These are phyloP conservation scores for Neopestalotiopsis sp. DNA, from an alignment of 2,329 filamentous ascomycete genomes.

Conservation along the genomic window DNA sequence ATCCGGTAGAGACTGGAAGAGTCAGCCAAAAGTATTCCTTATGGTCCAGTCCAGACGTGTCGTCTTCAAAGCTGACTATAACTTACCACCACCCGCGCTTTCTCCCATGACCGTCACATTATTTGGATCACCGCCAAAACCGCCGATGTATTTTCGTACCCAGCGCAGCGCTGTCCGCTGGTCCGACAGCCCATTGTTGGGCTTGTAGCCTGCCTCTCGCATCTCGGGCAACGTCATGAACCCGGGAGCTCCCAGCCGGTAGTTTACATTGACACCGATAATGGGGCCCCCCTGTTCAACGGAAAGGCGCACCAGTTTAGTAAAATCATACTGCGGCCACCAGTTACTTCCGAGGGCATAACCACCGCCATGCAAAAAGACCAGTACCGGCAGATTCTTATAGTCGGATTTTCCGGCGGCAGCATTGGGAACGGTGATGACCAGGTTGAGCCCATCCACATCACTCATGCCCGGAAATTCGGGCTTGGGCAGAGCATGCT, in stretches of 20 bases:
- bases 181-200: neutral
- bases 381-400: neutral
- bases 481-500: neutral
- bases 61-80: neutral
- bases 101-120: constrained; percentile 8
- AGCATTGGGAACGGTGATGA: neutral
- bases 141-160: neutral
- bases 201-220: neutral
- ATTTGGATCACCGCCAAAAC: neutral
- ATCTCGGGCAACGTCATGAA: neutral
- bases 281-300: neutral
- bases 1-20: neutral
- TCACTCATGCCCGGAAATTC: neutral
- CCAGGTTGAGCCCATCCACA: neutral
- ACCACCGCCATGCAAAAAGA: constrained; percentile 9
- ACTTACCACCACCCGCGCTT: constrained; percentile 9
- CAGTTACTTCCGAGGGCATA: neutral
- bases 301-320: neutral
- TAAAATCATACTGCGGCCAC: constrained; percentile 9
- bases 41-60: neutral
- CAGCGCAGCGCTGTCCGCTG: neutral
- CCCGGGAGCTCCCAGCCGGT: neutral
- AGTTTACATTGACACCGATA: constrained; percentile 7
- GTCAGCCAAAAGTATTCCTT: neutral
- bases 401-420: neutral